Conservation (phyloP, 352 stramenopile species). For the Phytophthora litchii region DNA sequence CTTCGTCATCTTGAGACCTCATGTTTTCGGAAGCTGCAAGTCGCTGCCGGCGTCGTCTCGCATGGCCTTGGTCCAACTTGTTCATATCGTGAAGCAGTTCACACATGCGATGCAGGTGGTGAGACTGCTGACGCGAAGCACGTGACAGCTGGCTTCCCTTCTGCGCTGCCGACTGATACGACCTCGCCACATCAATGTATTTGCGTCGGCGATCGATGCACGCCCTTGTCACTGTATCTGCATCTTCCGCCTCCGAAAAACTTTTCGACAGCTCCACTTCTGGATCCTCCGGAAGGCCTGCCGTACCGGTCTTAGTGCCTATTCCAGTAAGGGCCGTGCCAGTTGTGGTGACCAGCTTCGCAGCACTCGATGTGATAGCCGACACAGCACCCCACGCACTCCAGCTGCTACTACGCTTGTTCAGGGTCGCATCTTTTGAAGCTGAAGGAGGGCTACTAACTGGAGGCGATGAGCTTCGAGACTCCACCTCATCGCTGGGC, state of each 20-base stretch:
- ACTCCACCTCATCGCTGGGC: conserved; percentile 39
- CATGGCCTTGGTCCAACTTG: conserved; percentile 60
- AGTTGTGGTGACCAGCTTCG: conserved; percentile 79
- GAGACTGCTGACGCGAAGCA: conserved; percentile 60
- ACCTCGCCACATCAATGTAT: conserved; percentile 70
- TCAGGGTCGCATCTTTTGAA: conserved; percentile 25
- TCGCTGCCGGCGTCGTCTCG: conserved; percentile 42
- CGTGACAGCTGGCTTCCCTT: conserved; percentile 74
- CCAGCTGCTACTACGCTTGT: conserved; percentile 48
- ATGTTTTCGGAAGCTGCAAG: conserved; percentile 30
- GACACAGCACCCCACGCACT: conserved; percentile 76
- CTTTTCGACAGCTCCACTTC: conserved; percentile 65
- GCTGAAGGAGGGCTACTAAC: conserved; percentile 21
- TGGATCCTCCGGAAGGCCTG: conserved; percentile 26
- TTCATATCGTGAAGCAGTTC: conserved; percentile 80
- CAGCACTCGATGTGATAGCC: conserved; percentile 71
- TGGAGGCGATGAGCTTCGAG: conserved; percentile 25
- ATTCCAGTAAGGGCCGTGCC: conserved; percentile 56
- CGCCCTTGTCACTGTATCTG: conserved; percentile 25
- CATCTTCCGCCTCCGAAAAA: conserved; percentile 38
- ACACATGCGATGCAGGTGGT: conserved; percentile 73
- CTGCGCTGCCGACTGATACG: conserved; percentile 61
- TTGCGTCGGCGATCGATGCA: conserved; percentile 59
- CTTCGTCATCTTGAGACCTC: conserved; percentile 31
- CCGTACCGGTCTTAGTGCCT: conserved; percentile 39